phyloP scores from a whole-genome alignment of 352 stramenopile genomes.

The Pythium sukuiense region DNA sequence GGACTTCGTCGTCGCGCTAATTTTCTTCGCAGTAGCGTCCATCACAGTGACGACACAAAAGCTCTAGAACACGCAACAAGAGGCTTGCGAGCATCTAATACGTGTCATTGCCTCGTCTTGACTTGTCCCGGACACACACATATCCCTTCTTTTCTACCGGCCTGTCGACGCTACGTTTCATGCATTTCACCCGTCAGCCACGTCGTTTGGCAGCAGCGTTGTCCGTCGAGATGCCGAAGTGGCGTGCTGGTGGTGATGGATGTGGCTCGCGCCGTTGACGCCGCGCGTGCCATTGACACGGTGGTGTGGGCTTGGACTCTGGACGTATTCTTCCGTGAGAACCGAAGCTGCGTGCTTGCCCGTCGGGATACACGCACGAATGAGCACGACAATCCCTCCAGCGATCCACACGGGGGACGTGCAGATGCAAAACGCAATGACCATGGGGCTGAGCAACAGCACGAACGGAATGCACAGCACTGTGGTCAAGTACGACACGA shows the following conservation, averaged over 20 bases:
- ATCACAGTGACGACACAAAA: conserved; percentile 41
- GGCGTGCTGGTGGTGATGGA: conserved; percentile 17
- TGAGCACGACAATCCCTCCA: conserved; percentile 51
- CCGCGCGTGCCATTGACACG: conserved; percentile 21
- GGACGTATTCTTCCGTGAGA: conserved; percentile 45
- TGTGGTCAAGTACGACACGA: conserved; percentile 68
- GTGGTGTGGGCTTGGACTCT: conserved; percentile 26
- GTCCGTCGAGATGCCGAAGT: conserved; percentile 13
- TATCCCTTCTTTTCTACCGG: not conserved
- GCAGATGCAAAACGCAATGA: conserved; percentile 75
- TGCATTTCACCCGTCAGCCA: conserved; percentile 6
- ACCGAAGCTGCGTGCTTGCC: conserved; percentile 25
- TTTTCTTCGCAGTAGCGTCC: conserved; percentile 25
- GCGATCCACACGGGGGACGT: conserved; percentile 78
- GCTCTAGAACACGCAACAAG: conserved; percentile 22
- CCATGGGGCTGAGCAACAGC: conserved; percentile 70
- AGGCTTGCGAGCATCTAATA: not conserved
- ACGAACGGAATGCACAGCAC: conserved; percentile 72
- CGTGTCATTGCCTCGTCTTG: not conserved
- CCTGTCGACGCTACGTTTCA: not conserved
- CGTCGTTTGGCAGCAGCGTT: conserved; percentile 12
- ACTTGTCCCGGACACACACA: not conserved
- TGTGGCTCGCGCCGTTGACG: conserved; percentile 19
- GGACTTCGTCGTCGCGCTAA: conserved; percentile 40
- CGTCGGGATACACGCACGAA: conserved; percentile 46